These are phyloP conservation scores for Arctium lappa DNA, from an alignment of 129 eudicot species.

Conservation along the genomic window DNA sequence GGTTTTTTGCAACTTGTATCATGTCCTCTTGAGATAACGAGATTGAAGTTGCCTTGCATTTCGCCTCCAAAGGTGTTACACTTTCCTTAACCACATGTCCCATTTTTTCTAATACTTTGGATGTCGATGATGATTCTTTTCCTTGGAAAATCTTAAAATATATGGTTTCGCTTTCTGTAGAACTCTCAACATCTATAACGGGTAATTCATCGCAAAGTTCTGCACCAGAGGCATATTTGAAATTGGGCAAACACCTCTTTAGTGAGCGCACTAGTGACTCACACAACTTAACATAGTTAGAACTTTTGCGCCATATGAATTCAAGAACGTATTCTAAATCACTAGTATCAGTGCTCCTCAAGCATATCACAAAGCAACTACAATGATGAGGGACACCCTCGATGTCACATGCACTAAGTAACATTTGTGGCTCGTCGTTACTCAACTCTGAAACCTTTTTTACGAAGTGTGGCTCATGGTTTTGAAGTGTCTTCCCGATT, in stretches of 20 bases:
- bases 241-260: constrained; percentile 3
- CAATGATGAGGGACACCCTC: background rate
- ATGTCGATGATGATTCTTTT: background rate
- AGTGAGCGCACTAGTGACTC: background rate
- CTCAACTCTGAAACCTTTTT: background rate
- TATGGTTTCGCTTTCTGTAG: background rate
- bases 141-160: background rate
- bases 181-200: background rate
- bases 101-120: background rate
- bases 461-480: background rate
- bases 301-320: background rate
- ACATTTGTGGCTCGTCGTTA: background rate
- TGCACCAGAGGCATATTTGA: constrained; percentile 7
- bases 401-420: background rate
- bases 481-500: background rate
- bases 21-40: background rate
- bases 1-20: background rate
- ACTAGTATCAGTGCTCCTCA: constrained; percentile 5
- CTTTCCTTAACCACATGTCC: background rate
- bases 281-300: background rate
- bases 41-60: background rate
- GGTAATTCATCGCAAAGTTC: background rate
- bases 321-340: background rate
- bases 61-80: background rate
- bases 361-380: constrained; percentile 4